Base-by-base conservation (phyloP, 169 alveolate species). In the Plasmodium inui region DNA sequence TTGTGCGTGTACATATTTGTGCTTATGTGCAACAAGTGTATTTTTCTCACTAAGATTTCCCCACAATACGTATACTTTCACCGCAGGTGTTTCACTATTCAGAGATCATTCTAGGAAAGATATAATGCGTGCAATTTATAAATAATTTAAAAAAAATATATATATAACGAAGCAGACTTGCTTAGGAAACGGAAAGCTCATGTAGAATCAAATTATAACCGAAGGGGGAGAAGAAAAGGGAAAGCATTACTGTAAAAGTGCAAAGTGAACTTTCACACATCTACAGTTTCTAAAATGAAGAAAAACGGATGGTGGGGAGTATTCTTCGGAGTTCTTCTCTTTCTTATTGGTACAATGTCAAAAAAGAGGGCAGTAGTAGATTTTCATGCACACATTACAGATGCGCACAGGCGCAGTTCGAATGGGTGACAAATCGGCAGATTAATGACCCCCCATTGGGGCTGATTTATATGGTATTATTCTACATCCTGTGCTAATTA, bases 331-430 rank as follows among this genome's bases (percentile, higher is more conserved):
- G 26, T 78, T 28, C 6, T 78, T 19, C 28, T 78, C 28, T 14
- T 78, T 46, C 61, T 78, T 78, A 37, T 28, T 0, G 84, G 84
- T 78, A 78, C 71, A 78, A 78, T 78, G 4, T n/a, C 55, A 41
- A 10, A 78, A 19, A 78, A 39, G 55, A 12, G 53, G 26, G 70
- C 2, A 32, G 44, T 2, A 19, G 70, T 78, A 28, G n/a, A 10
- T 78, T 19, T 4, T 37, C 30, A 78, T 78, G 19, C 17, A 74
- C n/a, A 74, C 46, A 74, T 74, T 5, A n/a, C n/a, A n/a, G n/a
- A n/a, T n/a, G 44, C 44, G 44, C 44, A 14, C 9, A 14, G 3
- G 71, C 0, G 32, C 32, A 61, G 74, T 19, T 61, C 14, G 32
- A 61, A 22, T 61, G n/a, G 37, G 17, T n/a, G 10, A n/a, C 30